Evolutionary conservation across 192 early-diverging fungal species (phyloP), one percentile per base, ranked within the genome.

Genomic region (Mortierella alpina): DNA sequence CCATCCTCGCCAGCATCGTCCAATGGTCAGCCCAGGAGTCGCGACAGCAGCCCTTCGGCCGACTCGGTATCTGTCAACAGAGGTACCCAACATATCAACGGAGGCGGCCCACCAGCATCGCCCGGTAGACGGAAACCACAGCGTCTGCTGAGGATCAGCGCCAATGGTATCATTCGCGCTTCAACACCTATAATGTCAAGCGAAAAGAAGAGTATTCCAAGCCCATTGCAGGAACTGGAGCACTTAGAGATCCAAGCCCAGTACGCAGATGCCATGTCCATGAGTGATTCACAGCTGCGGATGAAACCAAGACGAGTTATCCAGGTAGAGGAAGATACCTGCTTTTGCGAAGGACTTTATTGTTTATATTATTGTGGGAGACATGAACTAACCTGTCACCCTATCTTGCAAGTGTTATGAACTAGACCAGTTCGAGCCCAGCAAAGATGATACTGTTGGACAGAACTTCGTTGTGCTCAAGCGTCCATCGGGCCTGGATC

Each of bases 201-300:
- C 0, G 62, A 77, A 10, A 23, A 23, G 7, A 63, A 59, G 44
- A 1, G 12, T 6, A 13, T 22, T 6, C 18, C 42, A 12, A 70
- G 52, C 51, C 69, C 65, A 12, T 9, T 57, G 10, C 63, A 72
- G 20, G 77, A 72, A 20, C 60, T 72, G 31, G 69, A 68, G 41
- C 59, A 52, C 1, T n/a, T 80, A n/a, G 77, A 80, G 31, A 39
- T 61, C 0, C 77, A 80, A 50, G 48, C 39, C 8, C 57, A 65
- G 41, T 80, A 80, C 63, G 77, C 77, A 7, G 77, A 80, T 10
- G 39, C 31, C 6, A 72, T 80, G 70, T 80, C 77, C 12, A 47
- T 80, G 50, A 62, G 53, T 9, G 77, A 80, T 63, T 61, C 77
- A 9, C 48, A 18, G 22, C 65, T 80, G 20, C 69, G 66, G n/a